These are phyloP conservation scores for Mrakia blollopis DNA, from an alignment of 768 basidiomycete genomes.

Conservation along the genomic window DNA sequence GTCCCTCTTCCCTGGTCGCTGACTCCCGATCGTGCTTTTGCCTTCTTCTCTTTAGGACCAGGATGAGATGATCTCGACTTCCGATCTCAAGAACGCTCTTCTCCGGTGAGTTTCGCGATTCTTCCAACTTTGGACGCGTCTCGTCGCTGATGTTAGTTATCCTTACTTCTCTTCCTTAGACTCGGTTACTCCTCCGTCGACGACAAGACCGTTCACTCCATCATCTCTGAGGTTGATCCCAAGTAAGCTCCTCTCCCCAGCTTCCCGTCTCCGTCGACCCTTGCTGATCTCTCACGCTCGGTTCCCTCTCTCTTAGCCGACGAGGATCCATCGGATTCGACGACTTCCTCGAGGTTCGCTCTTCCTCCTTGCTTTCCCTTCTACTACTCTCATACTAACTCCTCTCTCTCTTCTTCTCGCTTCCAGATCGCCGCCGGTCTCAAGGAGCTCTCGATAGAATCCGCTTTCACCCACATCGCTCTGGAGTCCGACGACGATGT, in stretches of 20 bases:
- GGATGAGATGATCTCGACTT: constrained; percentile 36
- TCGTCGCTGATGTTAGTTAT: neutral
- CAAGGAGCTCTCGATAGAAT: constrained; percentile 46
- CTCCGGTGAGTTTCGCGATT: constrained; percentile 30
- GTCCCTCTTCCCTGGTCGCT: neutral
- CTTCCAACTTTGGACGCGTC: neutral
- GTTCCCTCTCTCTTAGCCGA: constrained; percentile 19
- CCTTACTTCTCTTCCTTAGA: constrained; percentile 33
- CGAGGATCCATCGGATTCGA: constrained; percentile 65
- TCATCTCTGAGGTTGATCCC: constrained; percentile 47
- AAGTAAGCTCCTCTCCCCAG: constrained; percentile 15
- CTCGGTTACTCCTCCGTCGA: constrained; percentile 57
- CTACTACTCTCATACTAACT: neutral
- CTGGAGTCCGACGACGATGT: constrained; percentile 23
- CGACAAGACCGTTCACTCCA: constrained; percentile 40
- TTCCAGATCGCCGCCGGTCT: constrained; percentile 45
- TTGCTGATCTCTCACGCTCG: too few species aligned
- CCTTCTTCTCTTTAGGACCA: constrained; percentile 31
- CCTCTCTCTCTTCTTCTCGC: neutral
- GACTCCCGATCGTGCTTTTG: neutral
- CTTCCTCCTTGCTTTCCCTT: neutral
- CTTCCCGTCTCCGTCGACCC: too few species aligned
- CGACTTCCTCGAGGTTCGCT: constrained; percentile 62
- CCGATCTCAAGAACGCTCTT: constrained; percentile 46
- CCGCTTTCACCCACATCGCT: constrained; percentile 30